Percentiles rank a stretch among this genome's conserved stretches.
Evolutionary conservation across 768 basidiomycete genomes (phyloP).

Genomic region (Boletus huronensis): DNA sequence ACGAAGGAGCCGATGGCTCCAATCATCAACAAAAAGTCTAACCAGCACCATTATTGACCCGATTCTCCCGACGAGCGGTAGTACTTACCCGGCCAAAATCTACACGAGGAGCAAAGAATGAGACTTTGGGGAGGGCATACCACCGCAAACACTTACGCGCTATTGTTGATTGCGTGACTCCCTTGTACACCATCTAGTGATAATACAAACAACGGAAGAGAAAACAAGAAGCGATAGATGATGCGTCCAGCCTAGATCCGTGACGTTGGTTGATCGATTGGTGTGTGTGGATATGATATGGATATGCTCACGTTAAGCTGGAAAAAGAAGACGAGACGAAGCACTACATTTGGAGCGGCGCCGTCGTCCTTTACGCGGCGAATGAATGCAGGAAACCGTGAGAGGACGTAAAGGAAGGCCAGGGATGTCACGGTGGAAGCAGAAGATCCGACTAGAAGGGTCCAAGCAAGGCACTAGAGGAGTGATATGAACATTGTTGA

Average conservation of each 20-base stretch:
- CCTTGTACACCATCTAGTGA: constrained; percentile 61
- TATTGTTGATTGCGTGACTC: constrained; percentile 46
- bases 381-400: constrained; percentile 68
- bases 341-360: constrained; percentile 69
- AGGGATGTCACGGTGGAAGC: constrained; percentile 66
- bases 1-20: constrained; percentile 74
- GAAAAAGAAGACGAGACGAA: constrained; percentile 71
- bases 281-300: too few relatives aligned
- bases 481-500: constrained; percentile 9
- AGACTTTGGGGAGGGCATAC: neutral
- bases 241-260: constrained; percentile 58
- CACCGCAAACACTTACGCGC: constrained; percentile 46
- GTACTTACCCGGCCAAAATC: constrained; percentile 58
- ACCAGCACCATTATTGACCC: neutral
- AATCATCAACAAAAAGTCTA: constrained; percentile 69
- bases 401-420: constrained; percentile 68
- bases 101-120: constrained; percentile 21
- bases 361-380: constrained; percentile 68
- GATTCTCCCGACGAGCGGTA: neutral
- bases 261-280: neutral
- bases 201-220: constrained; percentile 62
- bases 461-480: constrained; percentile 65
- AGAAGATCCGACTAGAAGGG: constrained; percentile 68
- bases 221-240: constrained; percentile 72
- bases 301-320: constrained; percentile 65